Evolutionary conservation across 768 basidiomycete genomes (phyloP).

Genomic region (Coprinellus micaceus): DNA sequence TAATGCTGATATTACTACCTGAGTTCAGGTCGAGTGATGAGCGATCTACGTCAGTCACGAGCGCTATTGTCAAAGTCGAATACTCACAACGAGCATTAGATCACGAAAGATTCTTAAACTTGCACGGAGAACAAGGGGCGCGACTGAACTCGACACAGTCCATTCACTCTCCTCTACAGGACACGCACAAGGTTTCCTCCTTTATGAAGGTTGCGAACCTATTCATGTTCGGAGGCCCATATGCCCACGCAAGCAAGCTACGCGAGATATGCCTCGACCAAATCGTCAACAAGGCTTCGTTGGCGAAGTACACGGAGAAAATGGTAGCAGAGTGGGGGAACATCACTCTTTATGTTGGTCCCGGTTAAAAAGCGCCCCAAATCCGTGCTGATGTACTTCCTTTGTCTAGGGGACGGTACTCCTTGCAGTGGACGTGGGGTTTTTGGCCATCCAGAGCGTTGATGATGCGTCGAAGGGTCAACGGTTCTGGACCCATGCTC

Average conservation of each 20-base stretch:
- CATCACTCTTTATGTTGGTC: slow-evolving; percentile 40
- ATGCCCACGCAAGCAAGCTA: slow-evolving; percentile 37
- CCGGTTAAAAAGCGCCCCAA: background rate
- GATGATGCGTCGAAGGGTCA: background rate
- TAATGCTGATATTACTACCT: background rate
- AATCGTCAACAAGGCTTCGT: slow-evolving; percentile 33
- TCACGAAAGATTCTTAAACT: slow-evolving; percentile 38
- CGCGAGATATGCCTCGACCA: slow-evolving; percentile 45
- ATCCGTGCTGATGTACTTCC: background rate
- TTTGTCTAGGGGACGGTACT: slow-evolving; percentile 10
- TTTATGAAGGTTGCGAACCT: slow-evolving; percentile 34
- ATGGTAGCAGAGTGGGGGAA: slow-evolving; percentile 43
- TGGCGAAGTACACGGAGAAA: slow-evolving; percentile 35
- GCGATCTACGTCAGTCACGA: background rate
- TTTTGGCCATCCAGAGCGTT: slow-evolving; percentile 11
- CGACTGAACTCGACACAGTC: slow-evolving; percentile 39
- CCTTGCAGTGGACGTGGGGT: slow-evolving; percentile 13
- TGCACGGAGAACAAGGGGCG: slow-evolving; percentile 40
- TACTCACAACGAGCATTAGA: slow-evolving; percentile 15
- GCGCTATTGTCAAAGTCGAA: background rate
- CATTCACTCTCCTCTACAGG: slow-evolving; percentile 24
- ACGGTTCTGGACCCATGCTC: slow-evolving; percentile 2
- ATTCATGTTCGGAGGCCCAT: slow-evolving; percentile 43
- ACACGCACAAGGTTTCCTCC: slow-evolving; percentile 12
- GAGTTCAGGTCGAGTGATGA: background rate